Evolutionary conservation across 441 rosid genomes (phyloP).

Genomic region (Adansonia madagascariensis): DNA sequence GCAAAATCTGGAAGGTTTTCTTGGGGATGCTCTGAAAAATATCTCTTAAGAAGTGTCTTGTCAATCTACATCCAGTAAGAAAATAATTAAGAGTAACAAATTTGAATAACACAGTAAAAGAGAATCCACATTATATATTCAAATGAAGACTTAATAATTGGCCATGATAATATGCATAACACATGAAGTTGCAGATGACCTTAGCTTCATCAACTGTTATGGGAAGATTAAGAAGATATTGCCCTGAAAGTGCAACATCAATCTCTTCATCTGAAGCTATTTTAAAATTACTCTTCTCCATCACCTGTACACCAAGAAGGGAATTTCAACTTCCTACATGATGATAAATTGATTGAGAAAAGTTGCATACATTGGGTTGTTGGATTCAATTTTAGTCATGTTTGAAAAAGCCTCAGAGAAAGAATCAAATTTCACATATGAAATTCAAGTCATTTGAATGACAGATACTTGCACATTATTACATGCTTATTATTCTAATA

Average conservation of each 20-base stretch:
- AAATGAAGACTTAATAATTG: background rate
- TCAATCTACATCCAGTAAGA: constrained; percentile 67
- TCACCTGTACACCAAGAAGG: constrained; percentile 50
- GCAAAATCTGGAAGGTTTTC: constrained; percentile 55
- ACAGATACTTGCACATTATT: background rate
- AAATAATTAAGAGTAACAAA: background rate
- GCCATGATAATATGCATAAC: background rate
- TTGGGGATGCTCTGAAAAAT: constrained; percentile 59
- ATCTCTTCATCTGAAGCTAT: constrained; percentile 65
- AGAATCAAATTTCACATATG: too few species aligned
- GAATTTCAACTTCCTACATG: background rate
- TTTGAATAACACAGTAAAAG: background rate
- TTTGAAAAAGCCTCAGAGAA: background rate
- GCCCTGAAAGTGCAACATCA: constrained; percentile 72
- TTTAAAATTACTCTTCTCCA: constrained; percentile 89
- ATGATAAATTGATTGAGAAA: background rate
- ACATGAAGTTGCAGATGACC: constrained; percentile 40
- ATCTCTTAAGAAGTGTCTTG: constrained; percentile 65
- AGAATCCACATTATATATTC: background rate
- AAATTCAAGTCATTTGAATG: background rate
- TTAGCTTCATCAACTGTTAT: constrained; percentile 71
- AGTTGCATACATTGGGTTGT: background rate
- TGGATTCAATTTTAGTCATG: background rate
- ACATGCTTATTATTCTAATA: background rate
- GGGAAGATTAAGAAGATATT: constrained; percentile 85